Evolutionary conservation across 2,329 filamentous ascomycete species (phyloP).

Genomic region (Neonectria hederae): DNA sequence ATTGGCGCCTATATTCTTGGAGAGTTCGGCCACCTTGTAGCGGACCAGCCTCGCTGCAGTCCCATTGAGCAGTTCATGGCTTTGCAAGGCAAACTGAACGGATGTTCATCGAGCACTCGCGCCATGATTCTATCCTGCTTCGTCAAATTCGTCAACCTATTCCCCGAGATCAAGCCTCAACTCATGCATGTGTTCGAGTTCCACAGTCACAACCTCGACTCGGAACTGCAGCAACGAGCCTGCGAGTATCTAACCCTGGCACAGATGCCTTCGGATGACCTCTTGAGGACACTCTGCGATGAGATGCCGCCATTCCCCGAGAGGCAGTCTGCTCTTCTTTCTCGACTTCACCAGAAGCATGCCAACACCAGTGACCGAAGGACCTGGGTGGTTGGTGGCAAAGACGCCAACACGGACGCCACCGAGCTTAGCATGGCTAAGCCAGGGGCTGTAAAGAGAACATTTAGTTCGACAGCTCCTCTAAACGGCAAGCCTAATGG

Average conservation of each 20-base stretch:
- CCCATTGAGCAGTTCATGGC: constrained; percentile 98
- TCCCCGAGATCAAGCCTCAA: constrained; percentile 97
- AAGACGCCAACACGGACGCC: constrained; percentile 87
- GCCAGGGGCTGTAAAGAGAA: constrained; percentile 83
- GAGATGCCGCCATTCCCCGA: constrained; percentile 99
- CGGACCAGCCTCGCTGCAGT: constrained; percentile 89
- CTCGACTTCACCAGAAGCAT: constrained; percentile 93
- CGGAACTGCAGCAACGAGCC: constrained; percentile 93
- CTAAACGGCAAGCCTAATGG: constrained; percentile 60
- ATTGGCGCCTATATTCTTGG: constrained; percentile 96
- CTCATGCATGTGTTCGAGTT: constrained; percentile 88
- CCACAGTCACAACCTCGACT: constrained; percentile 94
- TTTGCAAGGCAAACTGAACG: constrained; percentile 87
- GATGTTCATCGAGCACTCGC: constrained; percentile 86
- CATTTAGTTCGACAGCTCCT: constrained; percentile 73
- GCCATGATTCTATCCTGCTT: constrained; percentile 96
- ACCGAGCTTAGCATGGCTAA: constrained; percentile 84
- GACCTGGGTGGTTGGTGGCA: constrained; percentile 97
- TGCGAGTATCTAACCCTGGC: constrained; percentile 94
- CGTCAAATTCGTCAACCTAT: constrained; percentile 97
- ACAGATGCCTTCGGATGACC: constrained; percentile 86
- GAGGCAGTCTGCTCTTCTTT: constrained; percentile 88
- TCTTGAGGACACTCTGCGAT: constrained; percentile 92
- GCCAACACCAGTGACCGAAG: constrained; percentile 92
- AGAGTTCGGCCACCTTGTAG: constrained; percentile 96